Conservation (phyloP, 2,329 filamentous ascomycete genomes). For the Talaromyces verruculosus region DNA sequence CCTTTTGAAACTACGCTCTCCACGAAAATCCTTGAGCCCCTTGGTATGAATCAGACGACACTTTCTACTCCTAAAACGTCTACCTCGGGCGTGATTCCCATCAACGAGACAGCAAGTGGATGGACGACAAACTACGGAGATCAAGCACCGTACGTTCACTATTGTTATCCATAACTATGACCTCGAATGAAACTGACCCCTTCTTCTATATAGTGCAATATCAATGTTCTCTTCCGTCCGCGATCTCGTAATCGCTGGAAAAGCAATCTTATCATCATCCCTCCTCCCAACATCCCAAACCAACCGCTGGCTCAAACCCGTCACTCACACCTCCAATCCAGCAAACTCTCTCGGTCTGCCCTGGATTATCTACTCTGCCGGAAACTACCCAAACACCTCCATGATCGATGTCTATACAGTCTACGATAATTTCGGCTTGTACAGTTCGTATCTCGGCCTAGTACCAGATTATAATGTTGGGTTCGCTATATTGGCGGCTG, state of each 20-base stretch:
- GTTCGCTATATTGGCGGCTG: constrained; percentile 6
- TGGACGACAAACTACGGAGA: background rate
- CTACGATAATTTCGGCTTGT: background rate
- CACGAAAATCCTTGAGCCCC: background rate
- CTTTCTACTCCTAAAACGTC: background rate
- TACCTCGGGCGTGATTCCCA: background rate
- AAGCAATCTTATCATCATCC: constrained; percentile 40
- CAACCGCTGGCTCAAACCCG: constrained; percentile 45
- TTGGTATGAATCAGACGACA: background rate
- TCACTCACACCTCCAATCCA: constrained; percentile 37
- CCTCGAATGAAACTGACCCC: background rate
- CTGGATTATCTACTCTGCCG: constrained; percentile 40
- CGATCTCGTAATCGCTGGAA: constrained; percentile 1
- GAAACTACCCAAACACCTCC: constrained; percentile 22
- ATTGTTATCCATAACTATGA: background rate
- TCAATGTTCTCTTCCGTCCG: background rate
- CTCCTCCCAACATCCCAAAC: constrained; percentile 38
- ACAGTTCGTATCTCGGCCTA: background rate
- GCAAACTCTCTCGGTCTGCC: constrained; percentile 37
- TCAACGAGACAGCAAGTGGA: background rate
- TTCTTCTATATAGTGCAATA: background rate
- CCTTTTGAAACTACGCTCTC: constrained; percentile 28
- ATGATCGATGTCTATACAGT: constrained; percentile 40
- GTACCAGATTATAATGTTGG: constrained; percentile 1
- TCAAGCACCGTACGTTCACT: background rate